Conservation (phyloP, 805 yeast genomes). For the Kazachstania viticola region DNA sequence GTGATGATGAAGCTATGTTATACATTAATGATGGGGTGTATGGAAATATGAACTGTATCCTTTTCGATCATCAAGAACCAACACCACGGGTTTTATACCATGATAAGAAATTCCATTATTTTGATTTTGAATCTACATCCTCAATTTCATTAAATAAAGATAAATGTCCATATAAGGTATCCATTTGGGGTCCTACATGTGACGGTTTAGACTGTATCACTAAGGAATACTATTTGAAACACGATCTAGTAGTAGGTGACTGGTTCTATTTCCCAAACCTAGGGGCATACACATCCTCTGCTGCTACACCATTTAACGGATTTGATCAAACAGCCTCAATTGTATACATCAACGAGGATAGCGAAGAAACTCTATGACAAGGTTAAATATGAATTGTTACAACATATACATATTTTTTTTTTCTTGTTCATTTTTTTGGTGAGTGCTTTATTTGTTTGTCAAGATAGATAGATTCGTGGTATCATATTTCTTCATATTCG, state of each 20-base stretch:
- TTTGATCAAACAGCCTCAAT: constrained; percentile 53
- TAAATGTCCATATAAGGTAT: constrained; percentile 31
- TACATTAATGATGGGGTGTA: constrained; percentile 93
- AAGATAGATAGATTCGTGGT: too few species aligned
- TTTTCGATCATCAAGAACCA: constrained; percentile 85
- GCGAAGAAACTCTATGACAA: constrained; percentile 5
- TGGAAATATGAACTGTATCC: constrained; percentile 88
- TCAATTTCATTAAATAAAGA: neutral
- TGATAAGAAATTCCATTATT: constrained; percentile 35
- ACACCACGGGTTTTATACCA: constrained; percentile 54
- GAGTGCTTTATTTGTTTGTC: too few species aligned
- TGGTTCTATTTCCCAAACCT: constrained; percentile 77
- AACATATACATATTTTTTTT: too few species aligned
- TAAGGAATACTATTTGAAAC: constrained; percentile 38
- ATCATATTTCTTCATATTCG: too few species aligned
- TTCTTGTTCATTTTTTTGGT: too few species aligned
- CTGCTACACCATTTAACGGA: constrained; percentile 90
- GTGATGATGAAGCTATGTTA: constrained; percentile 45
- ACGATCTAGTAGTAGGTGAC: constrained; percentile 69
- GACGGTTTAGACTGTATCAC: constrained; percentile 88
- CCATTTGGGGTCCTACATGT: constrained; percentile 98
- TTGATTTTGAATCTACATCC: constrained; percentile 22
- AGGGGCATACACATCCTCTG: constrained; percentile 90
- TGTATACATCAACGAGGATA: constrained; percentile 45
- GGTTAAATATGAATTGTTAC: neutral